Base-by-base conservation (phyloP, 2,329 filamentous ascomycete genomes). In the Colletotrichum sp. region DNA sequence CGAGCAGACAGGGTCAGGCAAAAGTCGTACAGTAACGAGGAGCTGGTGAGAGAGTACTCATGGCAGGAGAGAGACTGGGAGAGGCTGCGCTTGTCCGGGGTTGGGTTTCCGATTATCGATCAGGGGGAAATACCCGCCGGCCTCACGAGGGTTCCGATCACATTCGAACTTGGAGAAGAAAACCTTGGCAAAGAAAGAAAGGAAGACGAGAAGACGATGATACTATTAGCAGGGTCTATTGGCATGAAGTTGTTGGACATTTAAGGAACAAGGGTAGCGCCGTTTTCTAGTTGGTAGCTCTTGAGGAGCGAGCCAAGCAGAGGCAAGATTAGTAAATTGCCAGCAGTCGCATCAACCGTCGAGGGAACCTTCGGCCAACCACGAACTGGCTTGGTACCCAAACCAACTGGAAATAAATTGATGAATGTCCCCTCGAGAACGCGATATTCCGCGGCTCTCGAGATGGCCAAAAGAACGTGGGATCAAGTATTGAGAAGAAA, bases 141-240 rank as follows among this genome's bases (percentile, higher is more conserved):
- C 3, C 18, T 10, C 18, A n/a, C 39, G 9, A 6, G 9, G 8
- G 39, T 43, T 6, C 5, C 39, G 39, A 3, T 43, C 9, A 43
- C 39, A 43, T 43, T 43, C 39, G 39, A 43, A 12, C 7, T n/a
- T 43, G 39, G 5, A 43, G 39, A 6, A 12, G 5, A n/a, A 12
- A 0, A 0, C 6, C 9, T 6, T 43, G 5, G 5, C 8, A 0
- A 43, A 6, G 39, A 43, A 43, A 6, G 2, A 6, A 8, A 43
- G 18, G 18, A n/a, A n/a, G 3, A 43, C 39, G 18, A 43, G 5
- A 43, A 12, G 16, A 43, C n/a, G 39, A 43, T 43, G 39, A n/a
- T 3, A 6, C 39, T 43, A 10, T 6, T 43, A 18, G 39, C 8
- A 10, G 39, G 39, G 18, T 43, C 18, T 18, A n/a, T 18, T 43